Base-by-base conservation (phyloP, 2,329 filamentous ascomycete species). In the Alternaria burnsii region DNA sequence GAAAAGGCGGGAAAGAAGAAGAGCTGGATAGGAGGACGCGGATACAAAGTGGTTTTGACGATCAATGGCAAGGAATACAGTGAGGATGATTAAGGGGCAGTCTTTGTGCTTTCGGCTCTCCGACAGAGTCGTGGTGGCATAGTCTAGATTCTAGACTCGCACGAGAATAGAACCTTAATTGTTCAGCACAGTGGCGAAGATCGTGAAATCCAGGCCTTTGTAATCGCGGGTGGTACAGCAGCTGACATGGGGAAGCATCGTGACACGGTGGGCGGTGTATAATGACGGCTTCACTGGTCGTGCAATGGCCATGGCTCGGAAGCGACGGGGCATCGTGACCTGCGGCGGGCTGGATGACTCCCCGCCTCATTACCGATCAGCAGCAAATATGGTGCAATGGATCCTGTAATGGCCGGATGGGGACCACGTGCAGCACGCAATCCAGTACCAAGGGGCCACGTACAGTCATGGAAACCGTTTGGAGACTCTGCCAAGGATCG, bases 1-100 rank as follows among this genome's bases (percentile, higher is more conserved):
- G 70, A 68, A 34, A 80, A 79, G 62, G 70, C 71, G 34, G 78
- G 78, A 5, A 79, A 79, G 73, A 79, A 76, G 74, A 79, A 79
- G 69, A 72, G 76, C 34, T 79, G 78, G 78, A 59, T 72, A 12
- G 70, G 61, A 18, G 75, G 69, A 24, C 52, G 60, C 22, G 76
- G 76, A 9, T 61, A 70, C 52, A 77, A 72, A 43, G 71, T 78
- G 16, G 22, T 64, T 53, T 38, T 78, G 60, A 71, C 64, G 22
- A 65, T 77, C 51, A 71, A 74, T 58, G 72, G 71, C 22, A 62
- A 53, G 44, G 70, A 67, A 40, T 73, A 70, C 46, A 64, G 46
- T 32, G 61, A 54, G 18, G 62, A 61, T 3, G 62, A 70, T 28
- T 57, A 60, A 47, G 58, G 63, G 58, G 18, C 9, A 18, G 36